Percentiles rank a stretch among this genome's conserved stretches.
phyloP scores from a whole-genome alignment of 2,329 filamentous ascomycete species.

The Onygenales sp. region DNA sequence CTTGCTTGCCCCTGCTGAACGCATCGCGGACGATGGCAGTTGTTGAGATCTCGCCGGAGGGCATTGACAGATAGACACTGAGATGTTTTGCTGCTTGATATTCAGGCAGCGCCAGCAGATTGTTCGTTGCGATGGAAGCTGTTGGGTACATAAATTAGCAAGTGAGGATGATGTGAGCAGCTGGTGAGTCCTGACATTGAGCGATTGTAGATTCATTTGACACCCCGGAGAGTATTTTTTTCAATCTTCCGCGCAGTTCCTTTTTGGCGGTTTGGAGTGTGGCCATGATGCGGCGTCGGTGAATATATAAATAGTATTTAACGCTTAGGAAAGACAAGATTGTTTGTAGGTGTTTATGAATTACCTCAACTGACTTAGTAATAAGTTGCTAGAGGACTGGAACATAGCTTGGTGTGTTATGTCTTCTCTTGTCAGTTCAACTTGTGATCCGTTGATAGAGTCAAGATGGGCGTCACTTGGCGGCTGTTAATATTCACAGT shows the following conservation, averaged over 20 bases:
- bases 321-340: too few species aligned
- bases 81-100: slow-evolving; percentile 67
- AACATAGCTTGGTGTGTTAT: too few species aligned
- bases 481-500: too few species aligned
- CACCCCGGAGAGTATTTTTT: slow-evolving; percentile 52
- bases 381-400: too few species aligned
- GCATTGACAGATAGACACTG: slow-evolving; percentile 91
- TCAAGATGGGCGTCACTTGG: too few species aligned
- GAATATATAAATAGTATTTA: background rate
- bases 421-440: too few species aligned
- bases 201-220: slow-evolving; percentile 50
- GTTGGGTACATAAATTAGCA: slow-evolving; percentile 14
- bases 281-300: slow-evolving; percentile 18
- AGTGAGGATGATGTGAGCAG: background rate
- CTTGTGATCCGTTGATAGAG: too few species aligned
- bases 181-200: slow-evolving; percentile 54
- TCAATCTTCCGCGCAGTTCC: slow-evolving; percentile 63
- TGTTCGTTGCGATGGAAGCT: slow-evolving; percentile 58
- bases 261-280: slow-evolving; percentile 61
- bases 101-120: slow-evolving; percentile 57
- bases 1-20: slow-evolving; percentile 64
- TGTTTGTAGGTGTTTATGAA: too few species aligned
- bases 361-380: too few species aligned
- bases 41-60: slow-evolving; percentile 75
- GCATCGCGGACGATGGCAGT: slow-evolving; percentile 73